A percentile compares a stretch with the other conserved stretches of the same genome.
These are phyloP conservation scores for Phragmites australis DNA, from an alignment of 176 grass and related monocot species.

Conservation along the genomic window DNA sequence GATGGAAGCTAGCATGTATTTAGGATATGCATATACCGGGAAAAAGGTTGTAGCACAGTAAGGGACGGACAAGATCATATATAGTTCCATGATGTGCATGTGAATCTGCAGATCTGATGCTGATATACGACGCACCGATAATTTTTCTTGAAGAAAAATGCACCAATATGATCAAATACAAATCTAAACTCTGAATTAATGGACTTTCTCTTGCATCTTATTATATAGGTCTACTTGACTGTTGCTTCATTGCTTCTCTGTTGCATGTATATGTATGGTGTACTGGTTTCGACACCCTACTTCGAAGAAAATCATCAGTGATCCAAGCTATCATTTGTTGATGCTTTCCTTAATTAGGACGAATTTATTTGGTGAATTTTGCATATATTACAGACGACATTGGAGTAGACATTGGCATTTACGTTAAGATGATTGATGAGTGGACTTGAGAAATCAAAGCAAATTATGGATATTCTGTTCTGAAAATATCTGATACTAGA, in stretches of 20 bases:
- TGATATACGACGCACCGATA: too few species aligned
- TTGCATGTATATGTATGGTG: background rate
- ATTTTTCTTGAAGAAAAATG: too few species aligned
- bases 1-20: background rate
- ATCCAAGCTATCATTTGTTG: too few species aligned
- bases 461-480: background rate
- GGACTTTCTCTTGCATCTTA: background rate
- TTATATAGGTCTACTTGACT: background rate
- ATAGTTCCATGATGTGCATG: background rate
- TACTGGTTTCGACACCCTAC: too few species aligned
- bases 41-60: background rate
- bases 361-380: too few species aligned
- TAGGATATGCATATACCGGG: slow-evolving; percentile 2
- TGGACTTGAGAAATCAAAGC: background rate
- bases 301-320: too few species aligned
- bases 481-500: background rate
- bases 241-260: background rate
- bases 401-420: background rate
- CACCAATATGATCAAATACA: background rate
- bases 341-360: too few species aligned
- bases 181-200: background rate
- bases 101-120: background rate
- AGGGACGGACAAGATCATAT: background rate
- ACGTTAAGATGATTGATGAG: background rate
- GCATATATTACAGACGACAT: background rate